A percentile compares a stretch with the other conserved stretches of the same genome.
phyloP scores from a whole-genome alignment of 2,329 filamentous ascomycete genomes.

The Metarhizium guizhouense region DNA sequence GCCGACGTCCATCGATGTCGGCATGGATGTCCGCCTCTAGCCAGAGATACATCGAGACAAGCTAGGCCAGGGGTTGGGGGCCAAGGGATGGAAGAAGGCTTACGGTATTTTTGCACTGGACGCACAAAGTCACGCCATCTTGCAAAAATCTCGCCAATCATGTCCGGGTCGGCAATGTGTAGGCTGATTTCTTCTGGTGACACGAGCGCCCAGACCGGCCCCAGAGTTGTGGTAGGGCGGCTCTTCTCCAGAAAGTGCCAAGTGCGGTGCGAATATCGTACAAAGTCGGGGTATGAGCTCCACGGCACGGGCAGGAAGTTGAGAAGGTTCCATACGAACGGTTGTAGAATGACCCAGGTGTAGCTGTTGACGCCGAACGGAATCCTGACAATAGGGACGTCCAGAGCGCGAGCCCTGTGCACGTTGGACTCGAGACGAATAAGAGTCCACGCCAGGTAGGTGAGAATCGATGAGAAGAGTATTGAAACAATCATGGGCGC shows the following conservation, averaged over 20 bases:
- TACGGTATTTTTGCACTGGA: neutral
- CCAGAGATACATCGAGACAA: too few species aligned
- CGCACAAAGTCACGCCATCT: constrained; percentile 3
- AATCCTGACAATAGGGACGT: neutral
- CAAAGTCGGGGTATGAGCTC: neutral
- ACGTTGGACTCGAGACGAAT: neutral
- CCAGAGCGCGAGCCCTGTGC: neutral
- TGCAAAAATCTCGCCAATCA: constrained; percentile 2
- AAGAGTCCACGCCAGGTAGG: neutral
- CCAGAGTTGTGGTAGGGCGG: neutral
- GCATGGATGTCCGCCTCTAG: too few species aligned
- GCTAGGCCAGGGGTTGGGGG: too few species aligned
- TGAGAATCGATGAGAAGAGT: too few species aligned
- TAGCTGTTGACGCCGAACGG: neutral
- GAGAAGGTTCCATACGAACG: neutral
- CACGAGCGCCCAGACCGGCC: neutral
- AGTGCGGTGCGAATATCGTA: neutral
- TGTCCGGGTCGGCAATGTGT: neutral
- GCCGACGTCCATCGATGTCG: too few species aligned
- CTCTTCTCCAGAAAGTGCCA: neutral
- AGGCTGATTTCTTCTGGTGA: neutral
- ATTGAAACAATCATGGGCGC: too few species aligned
- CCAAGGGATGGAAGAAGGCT: too few species aligned
- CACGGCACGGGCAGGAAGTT: neutral
- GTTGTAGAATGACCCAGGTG: constrained; percentile 17